Evolutionary conservation across 306 rosid species (phyloP), one percentile per base, ranked within the genome.

Genomic region (Castanopsis chinensis): DNA sequence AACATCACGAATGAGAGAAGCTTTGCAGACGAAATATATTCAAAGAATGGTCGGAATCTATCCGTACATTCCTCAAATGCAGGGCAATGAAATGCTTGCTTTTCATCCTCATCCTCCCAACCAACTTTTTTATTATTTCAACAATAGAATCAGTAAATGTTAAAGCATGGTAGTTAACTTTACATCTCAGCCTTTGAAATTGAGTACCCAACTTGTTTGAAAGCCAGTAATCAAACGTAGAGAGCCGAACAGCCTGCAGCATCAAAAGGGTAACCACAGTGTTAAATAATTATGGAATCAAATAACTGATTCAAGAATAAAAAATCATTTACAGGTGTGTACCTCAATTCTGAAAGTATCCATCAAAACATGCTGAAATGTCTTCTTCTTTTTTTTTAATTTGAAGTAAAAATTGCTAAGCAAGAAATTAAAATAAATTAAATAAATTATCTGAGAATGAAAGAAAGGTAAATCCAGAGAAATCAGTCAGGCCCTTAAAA

Each of bases 191-290:
- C 87, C 76, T 94, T 58, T 94, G 98, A 45, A 94, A 86, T 59
- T 90, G 82, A 54, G 81, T 78, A 53, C 85, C 86, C 89, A 94
- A 57, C 85, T 23, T 85, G 83, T 91, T 94, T 57, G 98, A 85
- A 81, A 94, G 98, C 82, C 98, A 90, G 71, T 90, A 94, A 86
- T 94, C 98, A 83, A 89, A 94, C 86, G 92, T 94, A 4, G 93
- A 87, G 72, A 94, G 93, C 82, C 76, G 91, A 78, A 92, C 90
- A 87, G 74, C 97, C 98, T 90, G 92, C 78, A 76, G 61, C 73
- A 45, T 43, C 43, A 52, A 75, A 77, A 58, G 51, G 57, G 63
- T 58, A 41, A 70, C 61, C 67, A 6, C 11, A 18, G 23, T 18
- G 58, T 75, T 65, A 84, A 25, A 25, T 25, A 25, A 73, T 57